Conservation (phyloP, 2,329 filamentous ascomycete species). For the Colletotrichum ledebouriae region DNA sequence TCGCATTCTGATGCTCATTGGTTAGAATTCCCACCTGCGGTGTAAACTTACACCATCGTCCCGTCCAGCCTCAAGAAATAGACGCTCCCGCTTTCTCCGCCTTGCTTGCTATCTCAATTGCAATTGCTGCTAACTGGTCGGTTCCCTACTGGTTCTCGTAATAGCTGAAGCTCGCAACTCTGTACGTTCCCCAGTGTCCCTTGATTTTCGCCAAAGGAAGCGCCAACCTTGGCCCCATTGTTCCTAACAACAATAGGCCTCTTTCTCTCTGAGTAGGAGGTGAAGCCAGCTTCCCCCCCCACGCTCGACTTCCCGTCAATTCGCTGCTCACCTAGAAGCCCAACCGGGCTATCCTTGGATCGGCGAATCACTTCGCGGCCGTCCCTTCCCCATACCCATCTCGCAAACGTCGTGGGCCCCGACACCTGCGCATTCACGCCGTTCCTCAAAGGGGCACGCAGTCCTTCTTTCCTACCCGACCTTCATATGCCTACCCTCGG, state of each 20-base stretch:
- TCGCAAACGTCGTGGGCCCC: conserved; percentile 42
- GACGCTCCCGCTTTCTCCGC: conserved; percentile 35
- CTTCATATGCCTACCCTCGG: conserved; percentile 89
- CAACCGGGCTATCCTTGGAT: conserved; percentile 37
- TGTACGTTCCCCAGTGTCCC: conserved; percentile 23
- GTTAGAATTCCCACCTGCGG: conserved; percentile 28
- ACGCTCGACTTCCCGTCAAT: conserved; percentile 27
- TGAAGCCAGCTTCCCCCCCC: conserved; percentile 23
- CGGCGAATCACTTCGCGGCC: conserved; percentile 40
- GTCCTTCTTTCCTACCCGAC: conserved; percentile 47
- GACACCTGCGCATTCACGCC: conserved; percentile 26
- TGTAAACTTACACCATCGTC: conserved; percentile 38
- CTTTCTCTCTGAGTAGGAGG: conserved; percentile 24
- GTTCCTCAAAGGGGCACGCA: conserved; percentile 33
- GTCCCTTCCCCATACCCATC: conserved; percentile 33
- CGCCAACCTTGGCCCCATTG: conserved; percentile 32
- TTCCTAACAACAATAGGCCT: conserved; percentile 39
- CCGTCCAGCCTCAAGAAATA: conserved; percentile 31
- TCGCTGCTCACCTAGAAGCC: conserved; percentile 26
- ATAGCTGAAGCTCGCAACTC: conserved; percentile 17
- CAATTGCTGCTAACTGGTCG: conserved; percentile 16
- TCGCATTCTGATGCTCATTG: conserved; percentile 31
- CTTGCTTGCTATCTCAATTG: conserved; percentile 16
- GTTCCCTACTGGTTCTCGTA: conserved; percentile 10
- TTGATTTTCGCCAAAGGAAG: conserved; percentile 19